Evolutionary conservation across 257 asterid species (phyloP).

Genomic region (Solanum sitiens): DNA sequence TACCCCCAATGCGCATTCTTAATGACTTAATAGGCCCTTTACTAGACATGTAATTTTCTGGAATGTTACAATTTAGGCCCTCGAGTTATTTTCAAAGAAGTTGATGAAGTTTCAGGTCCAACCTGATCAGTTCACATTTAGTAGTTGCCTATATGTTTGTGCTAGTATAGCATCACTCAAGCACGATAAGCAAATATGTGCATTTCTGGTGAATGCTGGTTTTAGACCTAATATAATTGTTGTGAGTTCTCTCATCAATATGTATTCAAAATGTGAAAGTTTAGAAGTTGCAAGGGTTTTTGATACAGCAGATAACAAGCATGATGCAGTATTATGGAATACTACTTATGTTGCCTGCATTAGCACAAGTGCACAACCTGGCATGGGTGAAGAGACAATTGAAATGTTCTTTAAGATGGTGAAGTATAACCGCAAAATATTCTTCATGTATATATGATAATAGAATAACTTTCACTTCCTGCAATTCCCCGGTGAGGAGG

Average conservation of each 20-base stretch:
- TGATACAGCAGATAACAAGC: slow-evolving; percentile 20
- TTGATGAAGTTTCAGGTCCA: slow-evolving; percentile 24
- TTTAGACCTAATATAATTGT: slow-evolving; percentile 41
- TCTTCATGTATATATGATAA: no score
- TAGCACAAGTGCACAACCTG: slow-evolving; percentile 33
- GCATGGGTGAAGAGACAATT: slow-evolving; percentile 41
- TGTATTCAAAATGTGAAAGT: slow-evolving; percentile 68
- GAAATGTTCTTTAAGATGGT: slow-evolving; percentile 34
- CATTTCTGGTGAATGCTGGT: slow-evolving; percentile 32
- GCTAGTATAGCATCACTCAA: slow-evolving; percentile 29
- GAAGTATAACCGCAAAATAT: not conserved
- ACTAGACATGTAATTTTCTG: no score
- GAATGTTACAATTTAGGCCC: slow-evolving; percentile 11
- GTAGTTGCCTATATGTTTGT: slow-evolving; percentile 54
- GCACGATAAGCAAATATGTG: slow-evolving; percentile 59
- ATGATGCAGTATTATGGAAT: slow-evolving; percentile 50
- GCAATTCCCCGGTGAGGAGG: no score
- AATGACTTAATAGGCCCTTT: no score
- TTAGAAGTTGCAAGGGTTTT: slow-evolving; percentile 39
- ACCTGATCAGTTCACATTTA: slow-evolving; percentile 58
- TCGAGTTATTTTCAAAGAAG: slow-evolving; percentile 26
- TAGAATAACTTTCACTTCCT: no score
- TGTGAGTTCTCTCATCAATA: slow-evolving; percentile 54
- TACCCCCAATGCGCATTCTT: no score
- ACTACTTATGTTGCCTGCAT: slow-evolving; percentile 39